Evolutionary conservation across 1,139 yeast species (phyloP), one percentile per base, ranked within the genome.

Genomic region (Saccharomycopsis hybrid): DNA sequence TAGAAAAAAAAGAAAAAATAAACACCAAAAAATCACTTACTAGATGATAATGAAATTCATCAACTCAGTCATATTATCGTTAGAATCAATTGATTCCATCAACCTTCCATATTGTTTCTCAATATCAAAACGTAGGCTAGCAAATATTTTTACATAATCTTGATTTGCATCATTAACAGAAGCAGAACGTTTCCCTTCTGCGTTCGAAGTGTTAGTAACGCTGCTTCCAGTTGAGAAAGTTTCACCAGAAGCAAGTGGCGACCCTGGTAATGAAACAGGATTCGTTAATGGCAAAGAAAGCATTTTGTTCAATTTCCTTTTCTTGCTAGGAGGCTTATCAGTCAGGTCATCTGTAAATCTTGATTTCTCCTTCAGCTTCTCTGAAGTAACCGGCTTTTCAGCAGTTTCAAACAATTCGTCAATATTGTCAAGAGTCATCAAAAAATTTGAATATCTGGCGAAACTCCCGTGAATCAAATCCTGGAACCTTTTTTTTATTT

Each of bases 41-140:
- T 40, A 46, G 8, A 18, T 28, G 7, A 43, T 47, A 13, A 50
- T 28, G 40, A 47, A 51, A 31, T 49, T 51, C 5, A 41, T 43
- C 33, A 51, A 42, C 24, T 49, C 52, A 3, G 45, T 36, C 5
- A 42, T 36, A 32, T 43, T 45, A 27, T 52, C 54, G 18, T 52
- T 52, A 11, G 30, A 32, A 8, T 49, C 50, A 32, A 52, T 49
- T 2, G 41, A 13, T 5, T 46, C 36, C 8, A 49, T 25, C 46
- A 52, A 46, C 37, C 40, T 35, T 8, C 38, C 44, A 45, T 36
- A 52, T 18, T 37, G 9, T 29, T 27, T 50, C 4, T 33, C 39
- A 30, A 50, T 41, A 3, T 41, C 52, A 5, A 9, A 13, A 11
- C 45, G 33, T 30, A 48, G 27, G 11, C 32, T 35, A 2, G 13